Percentiles rank a stretch among this genome's conserved stretches.
Evolutionary conservation across 2,329 filamentous ascomycete genomes (phyloP).

Genomic region (Ascochyta lentis): DNA sequence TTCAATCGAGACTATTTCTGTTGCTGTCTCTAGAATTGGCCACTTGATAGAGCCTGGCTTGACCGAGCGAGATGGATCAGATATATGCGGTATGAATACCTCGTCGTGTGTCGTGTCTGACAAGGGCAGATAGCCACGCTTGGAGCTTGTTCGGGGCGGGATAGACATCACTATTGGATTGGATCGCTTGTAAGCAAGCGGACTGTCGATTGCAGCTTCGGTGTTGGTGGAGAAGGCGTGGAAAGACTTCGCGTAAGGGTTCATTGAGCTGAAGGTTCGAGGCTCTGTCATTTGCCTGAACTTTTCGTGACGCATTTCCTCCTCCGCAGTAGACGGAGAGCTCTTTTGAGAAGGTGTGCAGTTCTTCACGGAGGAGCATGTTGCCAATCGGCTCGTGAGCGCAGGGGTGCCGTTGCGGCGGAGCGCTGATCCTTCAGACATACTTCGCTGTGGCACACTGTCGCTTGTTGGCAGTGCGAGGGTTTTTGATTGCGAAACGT

Average conservation of each 20-base stretch:
- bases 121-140: conserved; percentile 22
- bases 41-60: conserved; percentile 19
- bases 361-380: background rate
- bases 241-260: conserved; percentile 12
- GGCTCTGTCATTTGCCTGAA: background rate
- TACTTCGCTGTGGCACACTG: conserved; percentile 1
- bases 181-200: conserved; percentile 9
- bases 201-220: conserved; percentile 13
- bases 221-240: conserved; percentile 21
- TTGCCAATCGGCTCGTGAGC: background rate
- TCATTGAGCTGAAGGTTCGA: conserved; percentile 1
- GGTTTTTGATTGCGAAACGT: conserved; percentile 7
- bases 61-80: conserved; percentile 1
- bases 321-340: background rate
- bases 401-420: background rate
- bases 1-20: background rate
- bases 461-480: background rate
- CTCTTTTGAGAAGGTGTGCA: background rate
- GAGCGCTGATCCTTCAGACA: conserved; percentile 8
- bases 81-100: background rate
- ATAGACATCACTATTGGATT: background rate
- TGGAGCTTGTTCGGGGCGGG: conserved; percentile 27
- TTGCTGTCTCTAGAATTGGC: conserved; percentile 17
- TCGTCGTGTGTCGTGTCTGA: background rate
- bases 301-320: background rate